phyloP scores from a whole-genome alignment of 2,329 filamentous ascomycete species.

The Hawksworthiomyces lignivorus region DNA sequence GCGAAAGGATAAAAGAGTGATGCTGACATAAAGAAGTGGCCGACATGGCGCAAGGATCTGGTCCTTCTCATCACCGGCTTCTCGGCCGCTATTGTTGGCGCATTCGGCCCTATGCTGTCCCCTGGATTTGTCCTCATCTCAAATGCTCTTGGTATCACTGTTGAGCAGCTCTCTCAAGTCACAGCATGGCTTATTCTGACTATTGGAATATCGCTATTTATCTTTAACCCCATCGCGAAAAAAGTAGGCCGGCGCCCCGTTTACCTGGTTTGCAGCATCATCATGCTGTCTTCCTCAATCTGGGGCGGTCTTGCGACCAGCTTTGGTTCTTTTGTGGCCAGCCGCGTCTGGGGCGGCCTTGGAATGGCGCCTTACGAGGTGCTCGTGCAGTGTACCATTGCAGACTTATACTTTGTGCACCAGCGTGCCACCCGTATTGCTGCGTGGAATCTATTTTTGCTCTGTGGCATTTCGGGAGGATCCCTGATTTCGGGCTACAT shows the following conservation, averaged over 20 bases:
- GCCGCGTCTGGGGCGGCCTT: slow-evolving; percentile 37
- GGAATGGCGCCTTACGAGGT: slow-evolving; percentile 45
- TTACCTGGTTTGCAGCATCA: slow-evolving; percentile 37
- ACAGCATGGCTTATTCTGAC: slow-evolving; percentile 42
- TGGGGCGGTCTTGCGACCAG: slow-evolving; percentile 37
- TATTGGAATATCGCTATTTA: slow-evolving; percentile 39
- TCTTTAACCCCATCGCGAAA: slow-evolving; percentile 44
- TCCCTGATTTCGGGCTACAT: slow-evolving; percentile 34
- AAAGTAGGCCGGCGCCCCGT: slow-evolving; percentile 42
- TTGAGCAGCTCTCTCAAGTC: slow-evolving; percentile 35
- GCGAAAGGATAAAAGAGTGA: no score
- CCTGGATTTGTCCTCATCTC: slow-evolving; percentile 41
- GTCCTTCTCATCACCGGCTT: slow-evolving; percentile 38
- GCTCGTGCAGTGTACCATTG: slow-evolving; percentile 43
- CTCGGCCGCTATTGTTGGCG: slow-evolving; percentile 39
- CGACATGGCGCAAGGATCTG: slow-evolving; percentile 28
- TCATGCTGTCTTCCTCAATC: slow-evolving; percentile 39
- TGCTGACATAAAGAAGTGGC: slow-evolving; percentile 9
- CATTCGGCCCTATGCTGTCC: slow-evolving; percentile 43
- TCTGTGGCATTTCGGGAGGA: slow-evolving; percentile 33
- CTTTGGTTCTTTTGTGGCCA: slow-evolving; percentile 38
- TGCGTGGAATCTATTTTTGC: slow-evolving; percentile 32
- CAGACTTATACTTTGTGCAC: slow-evolving; percentile 39
- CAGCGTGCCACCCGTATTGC: slow-evolving; percentile 36
- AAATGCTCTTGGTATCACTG: slow-evolving; percentile 32